A percentile compares a stretch with the other conserved stretches of the same genome.
These are phyloP conservation scores for Xylariaceae sp. DNA, from an alignment of 2,329 filamentous ascomycete genomes.

Conservation along the genomic window DNA sequence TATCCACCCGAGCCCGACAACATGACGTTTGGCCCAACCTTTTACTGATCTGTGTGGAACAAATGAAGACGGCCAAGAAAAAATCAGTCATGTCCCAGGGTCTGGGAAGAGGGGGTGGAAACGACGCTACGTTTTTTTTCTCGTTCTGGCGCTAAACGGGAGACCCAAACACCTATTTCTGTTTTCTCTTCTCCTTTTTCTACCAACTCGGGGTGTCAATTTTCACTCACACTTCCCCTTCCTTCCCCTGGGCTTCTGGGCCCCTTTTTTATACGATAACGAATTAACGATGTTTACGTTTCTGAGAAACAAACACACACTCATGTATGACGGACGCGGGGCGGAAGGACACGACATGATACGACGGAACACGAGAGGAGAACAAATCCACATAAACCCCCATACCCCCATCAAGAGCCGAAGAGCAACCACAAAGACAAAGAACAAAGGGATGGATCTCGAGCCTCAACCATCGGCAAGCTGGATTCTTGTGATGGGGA, in stretches of 20 bases:
- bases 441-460: background rate
- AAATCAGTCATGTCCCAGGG: background rate
- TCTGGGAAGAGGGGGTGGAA: background rate
- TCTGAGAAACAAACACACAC: background rate
- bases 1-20: background rate
- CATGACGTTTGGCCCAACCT: constrained; percentile 5
- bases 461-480: background rate
- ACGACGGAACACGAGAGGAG: background rate
- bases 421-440: background rate
- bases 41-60: constrained; percentile 4
- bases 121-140: background rate
- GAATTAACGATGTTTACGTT: constrained; percentile 7
- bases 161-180: background rate
- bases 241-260: too few relatives aligned
- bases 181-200: background rate
- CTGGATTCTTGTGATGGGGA: background rate
- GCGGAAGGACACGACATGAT: background rate
- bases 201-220: background rate
- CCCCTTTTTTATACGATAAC: background rate
- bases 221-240: background rate
- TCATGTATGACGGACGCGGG: background rate
- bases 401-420: background rate
- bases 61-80: background rate
- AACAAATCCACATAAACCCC: background rate
- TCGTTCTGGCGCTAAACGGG: background rate